A percentile compares a stretch with the other conserved stretches of the same genome.
phyloP scores from a whole-genome alignment of 768 basidiomycete genomes.

The Lactarius tabidus region DNA sequence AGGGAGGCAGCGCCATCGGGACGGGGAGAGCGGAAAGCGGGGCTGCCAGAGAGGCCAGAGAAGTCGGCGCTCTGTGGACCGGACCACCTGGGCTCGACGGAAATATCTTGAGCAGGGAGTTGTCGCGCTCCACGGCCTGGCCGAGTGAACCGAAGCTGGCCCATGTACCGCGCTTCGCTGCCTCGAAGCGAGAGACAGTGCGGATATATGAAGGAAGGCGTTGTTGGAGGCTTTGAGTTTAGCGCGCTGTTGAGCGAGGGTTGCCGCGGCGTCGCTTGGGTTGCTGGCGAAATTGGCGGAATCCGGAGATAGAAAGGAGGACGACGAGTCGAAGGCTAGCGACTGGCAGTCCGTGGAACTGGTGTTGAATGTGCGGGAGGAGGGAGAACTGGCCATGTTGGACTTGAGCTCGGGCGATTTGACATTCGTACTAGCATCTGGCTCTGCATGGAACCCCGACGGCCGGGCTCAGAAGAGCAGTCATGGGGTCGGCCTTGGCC shows the following conservation, averaged over 20 bases:
- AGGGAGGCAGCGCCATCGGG: slow-evolving; percentile 32
- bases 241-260: slow-evolving; percentile 84
- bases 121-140: slow-evolving; percentile 76
- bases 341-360: slow-evolving; percentile 64
- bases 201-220: slow-evolving; percentile 79
- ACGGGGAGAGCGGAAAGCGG: slow-evolving; percentile 53
- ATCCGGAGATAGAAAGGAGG: slow-evolving; percentile 81
- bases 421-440: slow-evolving; percentile 75
- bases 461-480: slow-evolving; percentile 87
- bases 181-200: slow-evolving; percentile 68
- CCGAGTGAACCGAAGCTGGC: slow-evolving; percentile 52
- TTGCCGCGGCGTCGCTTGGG: slow-evolving; percentile 61
- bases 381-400: slow-evolving; percentile 71
- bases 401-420: slow-evolving; percentile 88
- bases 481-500: slow-evolving; percentile 68
- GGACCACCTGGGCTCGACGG: slow-evolving; percentile 42
- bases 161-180: slow-evolving; percentile 60
- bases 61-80: slow-evolving; percentile 94
- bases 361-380: slow-evolving; percentile 59
- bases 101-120: slow-evolving; percentile 61
- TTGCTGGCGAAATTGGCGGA: slow-evolving; percentile 50
- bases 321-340: slow-evolving; percentile 51
- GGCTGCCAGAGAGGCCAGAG: slow-evolving; percentile 48
- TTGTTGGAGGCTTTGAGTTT: slow-evolving; percentile 78
- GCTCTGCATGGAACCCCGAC: slow-evolving; percentile 89